phyloP scores from a whole-genome alignment of 2,329 filamentous ascomycete genomes.

The Neonectria sp. region DNA sequence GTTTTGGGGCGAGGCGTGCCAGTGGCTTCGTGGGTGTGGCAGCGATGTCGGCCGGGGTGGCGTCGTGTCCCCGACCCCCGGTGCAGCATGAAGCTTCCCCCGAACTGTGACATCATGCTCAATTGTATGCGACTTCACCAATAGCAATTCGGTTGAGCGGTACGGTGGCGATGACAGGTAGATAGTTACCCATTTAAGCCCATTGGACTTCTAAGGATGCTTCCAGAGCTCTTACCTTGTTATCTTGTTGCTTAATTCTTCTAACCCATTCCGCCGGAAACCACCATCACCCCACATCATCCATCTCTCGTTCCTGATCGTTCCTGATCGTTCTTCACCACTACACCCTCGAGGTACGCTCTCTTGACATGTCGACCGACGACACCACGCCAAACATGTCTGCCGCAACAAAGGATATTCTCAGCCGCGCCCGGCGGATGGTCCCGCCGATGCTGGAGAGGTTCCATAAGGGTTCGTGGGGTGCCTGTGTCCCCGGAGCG shows the following conservation, averaged over 20 bases:
- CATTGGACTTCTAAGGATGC: not conserved
- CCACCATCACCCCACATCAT: conserved; percentile 1
- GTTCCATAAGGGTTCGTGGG: conserved; percentile 90
- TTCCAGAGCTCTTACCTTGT: not conserved
- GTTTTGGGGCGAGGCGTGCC: conserved; percentile 31
- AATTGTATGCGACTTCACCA: not conserved
- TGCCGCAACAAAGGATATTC: conserved; percentile 79
- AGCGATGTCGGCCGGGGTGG: no score
- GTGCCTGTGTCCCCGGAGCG: conserved; percentile 5
- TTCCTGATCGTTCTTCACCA: not conserved
- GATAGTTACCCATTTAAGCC: not conserved
- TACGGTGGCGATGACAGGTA: not conserved
- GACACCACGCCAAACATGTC: conserved; percentile 68
- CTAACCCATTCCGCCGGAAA: not conserved
- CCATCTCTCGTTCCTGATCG: not conserved
- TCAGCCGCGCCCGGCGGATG: conserved; percentile 88
- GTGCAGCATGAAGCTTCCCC: not conserved
- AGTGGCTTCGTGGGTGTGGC: conserved; percentile 33
- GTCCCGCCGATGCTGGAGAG: conserved; percentile 94
- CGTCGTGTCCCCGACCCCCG: no score
- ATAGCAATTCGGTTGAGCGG: not conserved
- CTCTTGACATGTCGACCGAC: conserved; percentile 42
- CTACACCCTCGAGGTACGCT: not conserved
- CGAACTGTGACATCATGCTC: conserved; percentile 18
- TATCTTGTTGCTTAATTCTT: not conserved